phyloP scores from a whole-genome alignment of 441 rosid genomes.

The Populus tomentosa region DNA sequence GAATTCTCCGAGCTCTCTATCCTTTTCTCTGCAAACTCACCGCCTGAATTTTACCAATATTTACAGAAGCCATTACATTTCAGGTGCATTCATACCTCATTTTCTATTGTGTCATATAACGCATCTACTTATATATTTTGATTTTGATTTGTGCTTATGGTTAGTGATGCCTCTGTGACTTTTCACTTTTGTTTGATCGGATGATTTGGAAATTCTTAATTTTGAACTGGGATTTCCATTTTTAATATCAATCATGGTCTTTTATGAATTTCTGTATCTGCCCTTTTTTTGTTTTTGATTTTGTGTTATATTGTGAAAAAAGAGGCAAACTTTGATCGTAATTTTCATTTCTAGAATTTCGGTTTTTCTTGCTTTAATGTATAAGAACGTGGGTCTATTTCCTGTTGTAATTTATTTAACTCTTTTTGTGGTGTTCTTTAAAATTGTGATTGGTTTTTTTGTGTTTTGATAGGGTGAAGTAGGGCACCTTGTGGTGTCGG shows the following conservation, averaged over 20 bases:
- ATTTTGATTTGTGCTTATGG: background rate
- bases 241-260: background rate
- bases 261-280: background rate
- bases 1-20: background rate
- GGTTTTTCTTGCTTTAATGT: background rate
- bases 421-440: background rate
- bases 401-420: background rate
- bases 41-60: background rate
- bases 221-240: background rate
- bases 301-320: background rate
- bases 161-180: background rate
- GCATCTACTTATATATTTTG: too few relatives aligned
- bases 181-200: background rate
- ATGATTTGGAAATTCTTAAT: background rate
- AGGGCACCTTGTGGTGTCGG: background rate
- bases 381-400: background rate
- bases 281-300: too few relatives aligned
- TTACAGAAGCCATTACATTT: background rate
- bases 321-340: background rate
- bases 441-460: background rate
- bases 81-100: background rate
- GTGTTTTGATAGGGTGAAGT: background rate
- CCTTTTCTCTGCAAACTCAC: background rate
- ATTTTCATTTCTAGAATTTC: background rate
- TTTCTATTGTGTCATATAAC: background rate